A percentile compares a stretch with the other conserved stretches of the same genome.
phyloP scores from a whole-genome alignment of 129 eudicot genomes.

The Escallonia rubra region DNA sequence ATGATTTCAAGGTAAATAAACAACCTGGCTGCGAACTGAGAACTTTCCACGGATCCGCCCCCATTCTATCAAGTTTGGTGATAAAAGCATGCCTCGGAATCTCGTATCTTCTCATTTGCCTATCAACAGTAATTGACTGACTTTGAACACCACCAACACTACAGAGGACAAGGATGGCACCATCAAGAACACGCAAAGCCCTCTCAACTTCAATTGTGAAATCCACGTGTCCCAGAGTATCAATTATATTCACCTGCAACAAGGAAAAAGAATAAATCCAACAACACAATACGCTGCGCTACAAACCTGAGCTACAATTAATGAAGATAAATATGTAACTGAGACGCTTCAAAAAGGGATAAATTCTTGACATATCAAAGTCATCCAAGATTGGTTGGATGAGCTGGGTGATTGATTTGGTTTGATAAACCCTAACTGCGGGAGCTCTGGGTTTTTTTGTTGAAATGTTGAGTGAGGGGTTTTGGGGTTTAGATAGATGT shows the following conservation, averaged over 20 bases:
- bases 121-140: slow-evolving; percentile 97
- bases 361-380: too few relatives aligned
- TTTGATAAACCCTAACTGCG: too few relatives aligned
- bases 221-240: slow-evolving; percentile 98
- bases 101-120: slow-evolving; percentile 97
- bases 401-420: too few relatives aligned
- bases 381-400: too few relatives aligned
- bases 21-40: slow-evolving; percentile 11
- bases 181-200: slow-evolving; percentile 98
- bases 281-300: not conserved
- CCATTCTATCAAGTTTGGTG: slow-evolving; percentile 96
- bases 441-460: too few relatives aligned
- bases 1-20: too few relatives aligned
- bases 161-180: slow-evolving; percentile 95
- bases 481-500: too few relatives aligned
- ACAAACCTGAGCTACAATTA: too few relatives aligned
- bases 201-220: slow-evolving; percentile 99
- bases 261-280: slow-evolving; percentile 8
- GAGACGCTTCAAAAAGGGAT: too few relatives aligned
- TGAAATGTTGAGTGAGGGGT: too few relatives aligned
- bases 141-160: slow-evolving; percentile 99
- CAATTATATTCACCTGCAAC: slow-evolving; percentile 84
- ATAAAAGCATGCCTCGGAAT: slow-evolving; percentile 97
- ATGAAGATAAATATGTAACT: too few relatives aligned
- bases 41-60: slow-evolving; percentile 98